Conservation (phyloP, 2,329 filamentous ascomycete species). For the Fusarium verrucosum region DNA sequence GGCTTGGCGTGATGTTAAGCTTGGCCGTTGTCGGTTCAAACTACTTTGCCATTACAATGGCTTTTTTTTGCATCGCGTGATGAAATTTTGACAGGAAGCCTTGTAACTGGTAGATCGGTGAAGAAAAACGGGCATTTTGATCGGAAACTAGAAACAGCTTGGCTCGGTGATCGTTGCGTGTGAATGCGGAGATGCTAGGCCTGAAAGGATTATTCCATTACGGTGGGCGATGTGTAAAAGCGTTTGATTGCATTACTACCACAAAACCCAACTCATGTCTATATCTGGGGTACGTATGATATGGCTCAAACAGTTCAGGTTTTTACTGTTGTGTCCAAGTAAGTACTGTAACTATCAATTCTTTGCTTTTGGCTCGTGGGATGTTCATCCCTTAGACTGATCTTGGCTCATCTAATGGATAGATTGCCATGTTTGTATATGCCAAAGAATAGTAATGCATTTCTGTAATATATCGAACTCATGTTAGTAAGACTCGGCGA, state of each 20-base stretch:
- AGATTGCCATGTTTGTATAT: background rate
- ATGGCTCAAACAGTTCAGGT: constrained; percentile 28
- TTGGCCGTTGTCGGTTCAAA: constrained; percentile 10
- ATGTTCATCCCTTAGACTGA: background rate
- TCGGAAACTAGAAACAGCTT: constrained; percentile 18
- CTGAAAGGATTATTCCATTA: constrained; percentile 30
- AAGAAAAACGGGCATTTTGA: constrained; percentile 18
- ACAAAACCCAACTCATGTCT: constrained; percentile 7
- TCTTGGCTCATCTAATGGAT: background rate
- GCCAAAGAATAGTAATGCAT: background rate
- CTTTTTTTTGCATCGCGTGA: constrained; percentile 6
- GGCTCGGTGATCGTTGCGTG: constrained; percentile 22
- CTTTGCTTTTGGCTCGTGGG: constrained; percentile 6
- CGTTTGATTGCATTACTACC: constrained; percentile 35
- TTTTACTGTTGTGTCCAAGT: background rate
- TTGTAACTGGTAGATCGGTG: constrained; percentile 1
- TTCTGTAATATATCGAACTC: constrained; percentile 25
- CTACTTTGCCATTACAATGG: background rate
- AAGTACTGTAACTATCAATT: background rate
- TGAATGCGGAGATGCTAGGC: constrained; percentile 23
- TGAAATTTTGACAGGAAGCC: background rate
- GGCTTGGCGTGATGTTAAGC: background rate
- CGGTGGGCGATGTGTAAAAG: constrained; percentile 34
- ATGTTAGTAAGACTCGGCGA: constrained; percentile 16
- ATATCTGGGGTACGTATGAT: constrained; percentile 10